Base-by-base conservation (phyloP, 805 yeast species). In the Candida caryicola region DNA sequence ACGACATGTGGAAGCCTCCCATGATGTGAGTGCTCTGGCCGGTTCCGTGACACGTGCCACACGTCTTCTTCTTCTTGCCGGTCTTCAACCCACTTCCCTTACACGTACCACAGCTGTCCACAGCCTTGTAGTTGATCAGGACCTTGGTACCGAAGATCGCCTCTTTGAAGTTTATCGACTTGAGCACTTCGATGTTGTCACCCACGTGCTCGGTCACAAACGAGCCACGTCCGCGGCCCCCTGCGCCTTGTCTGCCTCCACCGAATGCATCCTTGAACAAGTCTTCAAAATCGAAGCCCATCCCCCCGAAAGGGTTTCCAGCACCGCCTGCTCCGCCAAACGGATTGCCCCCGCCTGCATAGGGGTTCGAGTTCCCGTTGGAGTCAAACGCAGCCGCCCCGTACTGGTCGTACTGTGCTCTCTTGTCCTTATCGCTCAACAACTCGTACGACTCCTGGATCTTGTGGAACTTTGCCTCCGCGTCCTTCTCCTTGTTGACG, bases 1-100 rank as follows among this genome's bases (percentile, higher is more conserved):
- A 81, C 2, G 95, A 82, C 96, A 93, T 89, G 54, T 90, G 96
- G 76, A 91, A 93, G 0, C 98, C 98, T 3, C 95, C 96, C 57
- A 85, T 74, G 33, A 81, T 72, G 52, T 91, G 97, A 15, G 89
- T 84, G 13, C 83, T 79, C 25, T 90, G 83, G 4, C 99, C 99
- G 0, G 95, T 78, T 41, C 99, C 99, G 40, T 88, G 87, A 70
- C 99, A 93, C 2, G 86, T 66, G 1, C 77, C 66, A 71, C 99
- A 93, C 0, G 95, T 85, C 8, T 79, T 66, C 55, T 86, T 84
- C 61, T 77, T 75, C 44, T 77, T 78, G 18, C 90, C 91, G 10
- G 69, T 54, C 59, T 91, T 87, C 65, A 93, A 62, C 2, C 99
- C 99, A 9, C 85, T 69, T 5, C 98, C 96, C 19, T 75, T 60